These are phyloP conservation scores for Vaccinium darrowii DNA, from an alignment of 148 eudicot species.

Conservation along the genomic window DNA sequence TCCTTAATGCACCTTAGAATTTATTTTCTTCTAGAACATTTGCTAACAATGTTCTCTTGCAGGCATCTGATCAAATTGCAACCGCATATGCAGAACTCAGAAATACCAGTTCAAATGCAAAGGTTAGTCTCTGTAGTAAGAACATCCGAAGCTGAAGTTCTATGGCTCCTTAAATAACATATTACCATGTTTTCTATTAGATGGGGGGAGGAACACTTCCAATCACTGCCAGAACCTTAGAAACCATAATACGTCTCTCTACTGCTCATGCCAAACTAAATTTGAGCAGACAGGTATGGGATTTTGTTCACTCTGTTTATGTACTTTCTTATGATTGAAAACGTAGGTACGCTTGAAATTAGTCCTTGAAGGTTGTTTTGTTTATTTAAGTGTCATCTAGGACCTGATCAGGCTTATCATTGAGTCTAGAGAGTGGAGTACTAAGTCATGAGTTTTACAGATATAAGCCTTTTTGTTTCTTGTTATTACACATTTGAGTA, in stretches of 20 bases:
- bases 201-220: slow-evolving; percentile 93
- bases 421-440: background rate
- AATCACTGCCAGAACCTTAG: slow-evolving; percentile 95
- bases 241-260: slow-evolving; percentile 94
- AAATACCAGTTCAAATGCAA: slow-evolving; percentile 70
- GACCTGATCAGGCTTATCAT: background rate
- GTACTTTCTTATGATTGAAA: background rate
- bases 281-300: slow-evolving; percentile 75
- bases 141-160: background rate
- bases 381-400: background rate
- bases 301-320: background rate
- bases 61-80: slow-evolving; percentile 96
- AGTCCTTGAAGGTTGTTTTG: background rate
- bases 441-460: background rate
- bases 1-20: background rate
- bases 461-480: background rate
- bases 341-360: background rate
- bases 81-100: slow-evolving; percentile 96
- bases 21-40: slow-evolving; percentile 2
- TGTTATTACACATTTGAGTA: background rate
- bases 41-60: slow-evolving; percentile 25
- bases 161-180: background rate
- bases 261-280: slow-evolving; percentile 98
- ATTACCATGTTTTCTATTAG: slow-evolving; percentile 26
- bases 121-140: slow-evolving; percentile 40